These are phyloP conservation scores for Colletotrichum tropicicola DNA, from an alignment of 2,329 filamentous ascomycete genomes.

Conservation along the genomic window DNA sequence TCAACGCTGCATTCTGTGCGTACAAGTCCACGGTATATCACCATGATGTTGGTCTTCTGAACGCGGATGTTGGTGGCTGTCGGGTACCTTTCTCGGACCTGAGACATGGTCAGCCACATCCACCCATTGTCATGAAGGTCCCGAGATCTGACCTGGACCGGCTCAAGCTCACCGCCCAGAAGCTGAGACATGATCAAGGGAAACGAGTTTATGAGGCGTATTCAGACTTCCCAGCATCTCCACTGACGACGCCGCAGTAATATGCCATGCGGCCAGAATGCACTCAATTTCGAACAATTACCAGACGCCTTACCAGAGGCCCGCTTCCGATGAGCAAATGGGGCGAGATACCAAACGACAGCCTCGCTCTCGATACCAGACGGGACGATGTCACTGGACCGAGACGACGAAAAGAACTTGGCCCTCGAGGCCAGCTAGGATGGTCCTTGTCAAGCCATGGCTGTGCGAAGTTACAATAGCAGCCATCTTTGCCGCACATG, in stretches of 20 bases:
- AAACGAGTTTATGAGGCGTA: neutral
- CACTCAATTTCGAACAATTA: too few species aligned
- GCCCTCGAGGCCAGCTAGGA: neutral
- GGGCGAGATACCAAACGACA: too few species aligned
- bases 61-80: constrained; percentile 1
- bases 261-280: too few species aligned
- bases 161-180: constrained; percentile 5
- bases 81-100: constrained; percentile 5
- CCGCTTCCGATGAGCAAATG: too few species aligned
- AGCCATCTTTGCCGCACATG: neutral
- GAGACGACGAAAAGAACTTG: neutral
- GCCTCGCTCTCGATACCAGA: neutral
- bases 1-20: neutral
- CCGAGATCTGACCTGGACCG: neutral
- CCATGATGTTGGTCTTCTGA: neutral
- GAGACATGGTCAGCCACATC: constrained; percentile 6
- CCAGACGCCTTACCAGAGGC: too few species aligned
- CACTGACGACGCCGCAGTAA: too few species aligned
- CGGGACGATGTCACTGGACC: neutral
- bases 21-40: neutral
- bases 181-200: constrained; percentile 6
- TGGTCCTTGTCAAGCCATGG: neutral
- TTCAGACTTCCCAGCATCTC: too few species aligned
- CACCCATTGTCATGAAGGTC: neutral
- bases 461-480: neutral